Percentiles rank a stretch among this genome's conserved stretches.
Evolutionary conservation across 306 rosid species (phyloP).

Genomic region (Hippophae tibetana): DNA sequence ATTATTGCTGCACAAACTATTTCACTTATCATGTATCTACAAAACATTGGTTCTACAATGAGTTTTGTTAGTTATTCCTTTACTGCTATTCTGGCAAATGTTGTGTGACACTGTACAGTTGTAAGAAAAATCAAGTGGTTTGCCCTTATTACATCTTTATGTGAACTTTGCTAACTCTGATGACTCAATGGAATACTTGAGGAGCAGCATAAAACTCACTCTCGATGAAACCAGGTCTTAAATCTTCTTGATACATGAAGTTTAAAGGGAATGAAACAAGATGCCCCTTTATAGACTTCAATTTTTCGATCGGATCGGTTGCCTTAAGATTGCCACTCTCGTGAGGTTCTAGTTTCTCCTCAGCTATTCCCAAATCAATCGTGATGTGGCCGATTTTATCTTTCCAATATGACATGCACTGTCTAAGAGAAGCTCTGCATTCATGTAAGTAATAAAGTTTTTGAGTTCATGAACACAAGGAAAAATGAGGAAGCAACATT

Average conservation of each 20-base stretch:
- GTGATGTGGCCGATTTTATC: constrained; percentile 32
- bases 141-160: background rate
- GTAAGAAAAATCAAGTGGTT: background rate
- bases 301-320: constrained; percentile 27
- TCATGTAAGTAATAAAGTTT: background rate
- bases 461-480: background rate
- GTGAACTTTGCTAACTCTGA: background rate
- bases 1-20: too few relatives aligned
- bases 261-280: constrained; percentile 37
- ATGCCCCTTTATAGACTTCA: constrained; percentile 31
- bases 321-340: constrained; percentile 18
- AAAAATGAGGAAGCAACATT: background rate
- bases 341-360: constrained; percentile 18
- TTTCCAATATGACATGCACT: constrained; percentile 27
- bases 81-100: too few relatives aligned
- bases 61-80: too few relatives aligned
- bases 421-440: constrained; percentile 32
- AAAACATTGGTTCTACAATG: too few relatives aligned
- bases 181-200: constrained; percentile 29
- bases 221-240: constrained; percentile 39
- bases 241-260: constrained; percentile 36
- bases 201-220: constrained; percentile 40
- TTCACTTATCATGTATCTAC: too few relatives aligned
- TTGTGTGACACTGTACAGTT: constrained; percentile 2
- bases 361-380: constrained; percentile 38